Evolutionary conservation across 2,329 filamentous ascomycete genomes (phyloP).

Genomic region (Cladosporium sp.): DNA sequence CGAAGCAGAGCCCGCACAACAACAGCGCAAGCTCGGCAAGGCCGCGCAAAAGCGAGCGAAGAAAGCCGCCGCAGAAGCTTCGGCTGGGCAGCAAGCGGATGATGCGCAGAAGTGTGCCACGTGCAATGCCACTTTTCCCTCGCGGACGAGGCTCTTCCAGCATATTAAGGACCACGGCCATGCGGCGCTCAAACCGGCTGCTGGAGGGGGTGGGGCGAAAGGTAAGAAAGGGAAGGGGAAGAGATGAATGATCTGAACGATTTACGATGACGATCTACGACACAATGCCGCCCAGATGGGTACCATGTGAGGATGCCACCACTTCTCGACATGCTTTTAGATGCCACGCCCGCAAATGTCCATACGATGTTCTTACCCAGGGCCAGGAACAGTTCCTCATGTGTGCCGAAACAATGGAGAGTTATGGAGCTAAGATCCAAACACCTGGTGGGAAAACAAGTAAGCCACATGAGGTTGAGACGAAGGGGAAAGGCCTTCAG

Average conservation of each 20-base stretch:
- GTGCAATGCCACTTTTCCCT: slow-evolving; percentile 72
- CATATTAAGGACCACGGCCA: slow-evolving; percentile 64
- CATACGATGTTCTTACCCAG: too few relatives aligned
- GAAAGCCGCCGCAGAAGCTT: slow-evolving; percentile 40
- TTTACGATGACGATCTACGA: neutral
- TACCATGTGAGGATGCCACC: too few relatives aligned
- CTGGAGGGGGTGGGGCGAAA: slow-evolving; percentile 13
- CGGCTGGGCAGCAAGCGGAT: slow-evolving; percentile 25
- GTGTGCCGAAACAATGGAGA: too few relatives aligned
- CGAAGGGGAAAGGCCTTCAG: too few relatives aligned
- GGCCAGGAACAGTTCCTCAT: too few relatives aligned
- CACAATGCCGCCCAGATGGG: neutral
- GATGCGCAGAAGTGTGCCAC: slow-evolving; percentile 63
- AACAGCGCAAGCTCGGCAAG: slow-evolving; percentile 39
- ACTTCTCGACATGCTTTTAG: too few relatives aligned
- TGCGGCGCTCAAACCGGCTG: slow-evolving; percentile 44
- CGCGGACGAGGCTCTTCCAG: slow-evolving; percentile 64
- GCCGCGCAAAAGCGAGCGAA: slow-evolving; percentile 44
- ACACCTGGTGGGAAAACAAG: too few relatives aligned
- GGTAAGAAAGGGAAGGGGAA: slow-evolving; percentile 28
- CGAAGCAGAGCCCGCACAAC: slow-evolving; percentile 13
- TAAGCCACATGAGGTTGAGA: too few relatives aligned
- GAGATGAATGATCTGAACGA: slow-evolving; percentile 14
- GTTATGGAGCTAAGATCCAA: too few relatives aligned
- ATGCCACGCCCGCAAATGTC: too few relatives aligned